Conservation (phyloP, 176 grass and related monocot species). For the Metroxylon sagu region DNA sequence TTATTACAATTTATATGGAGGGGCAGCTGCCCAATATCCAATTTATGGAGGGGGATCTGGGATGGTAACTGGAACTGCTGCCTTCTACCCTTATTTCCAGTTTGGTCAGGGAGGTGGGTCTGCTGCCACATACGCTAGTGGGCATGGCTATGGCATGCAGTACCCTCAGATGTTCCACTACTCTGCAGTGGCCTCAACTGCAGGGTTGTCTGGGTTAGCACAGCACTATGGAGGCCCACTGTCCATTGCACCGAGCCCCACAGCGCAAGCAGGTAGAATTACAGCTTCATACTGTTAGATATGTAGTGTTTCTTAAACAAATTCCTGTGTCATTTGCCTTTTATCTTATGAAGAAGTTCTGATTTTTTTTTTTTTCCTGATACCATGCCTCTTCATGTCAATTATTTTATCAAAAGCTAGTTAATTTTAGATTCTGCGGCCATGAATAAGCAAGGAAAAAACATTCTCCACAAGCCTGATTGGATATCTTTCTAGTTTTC, state of each 20-base stretch:
- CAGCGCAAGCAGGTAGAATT: conserved; percentile 74
- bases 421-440: too few species aligned
- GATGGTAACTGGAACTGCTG: conserved; percentile 65
- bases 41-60: conserved; percentile 77
- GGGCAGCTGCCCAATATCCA: conserved; percentile 56
- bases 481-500: too few species aligned
- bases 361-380: too few species aligned
- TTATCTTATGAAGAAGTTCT: too few species aligned
- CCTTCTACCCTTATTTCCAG: conserved; percentile 77
- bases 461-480: too few species aligned
- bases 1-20: conserved; percentile 85
- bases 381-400: too few species aligned
- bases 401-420: too few species aligned
- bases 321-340: too few species aligned
- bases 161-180: conserved; percentile 83
- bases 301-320: too few species aligned
- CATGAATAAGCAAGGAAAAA: too few species aligned
- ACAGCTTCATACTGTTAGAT: neutral
- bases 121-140: conserved; percentile 46
- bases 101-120: conserved; percentile 57
- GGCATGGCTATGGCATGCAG: conserved; percentile 65
- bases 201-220: conserved; percentile 59
- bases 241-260: conserved; percentile 69
- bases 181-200: conserved; percentile 61
- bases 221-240: conserved; percentile 65